Base-by-base conservation (phyloP, 345 rosid genomes). In the Hypericum perforatum region DNA sequence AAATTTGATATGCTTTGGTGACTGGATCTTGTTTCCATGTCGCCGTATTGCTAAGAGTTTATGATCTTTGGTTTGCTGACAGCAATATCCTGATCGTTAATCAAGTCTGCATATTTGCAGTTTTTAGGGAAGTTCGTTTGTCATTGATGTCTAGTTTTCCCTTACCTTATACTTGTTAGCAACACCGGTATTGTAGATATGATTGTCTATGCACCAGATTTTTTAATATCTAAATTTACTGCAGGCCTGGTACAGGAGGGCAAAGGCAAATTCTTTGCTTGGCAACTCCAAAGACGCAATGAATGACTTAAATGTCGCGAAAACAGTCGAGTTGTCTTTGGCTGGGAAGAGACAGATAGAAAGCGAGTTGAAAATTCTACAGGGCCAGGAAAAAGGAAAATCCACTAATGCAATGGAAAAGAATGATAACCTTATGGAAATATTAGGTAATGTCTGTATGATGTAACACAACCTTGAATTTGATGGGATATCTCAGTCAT, bases 161-260 rank as follows among this genome's bases (percentile, higher is more conserved):
- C 32, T 22, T 22, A 1, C 32, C 4, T 22, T 22, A 22, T 22
- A n/a, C n/a, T n/a, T n/a, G n/a, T n/a, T n/a, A n/a, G n/a, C n/a
- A n/a, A n/a, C n/a, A n/a, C n/a, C n/a, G n/a, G n/a, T n/a, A n/a
- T n/a, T n/a, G n/a, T n/a, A n/a, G n/a, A n/a, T n/a, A n/a, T n/a
- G n/a, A n/a, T n/a, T n/a, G n/a, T n/a, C n/a, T n/a, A 22, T 22
- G 32, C 32, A 22, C 32, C 32, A 4, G 16, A 46, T 12, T 46
- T 12, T 0, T 46, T 46, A 22, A 22, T 22, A 22, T 22, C 32
- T 22, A 9, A 16, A 39, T 48, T 7, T 62, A 37, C 61, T 40
- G 32, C 63, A 84, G 85, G 89, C 87, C 9, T 89, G 95, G 94
- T 84, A 76, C 64, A 75, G 94, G 81, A 78, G 94, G 66, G 94